Base-by-base conservation (phyloP, 331 rosid species). In the Phaseolus coccineus region DNA sequence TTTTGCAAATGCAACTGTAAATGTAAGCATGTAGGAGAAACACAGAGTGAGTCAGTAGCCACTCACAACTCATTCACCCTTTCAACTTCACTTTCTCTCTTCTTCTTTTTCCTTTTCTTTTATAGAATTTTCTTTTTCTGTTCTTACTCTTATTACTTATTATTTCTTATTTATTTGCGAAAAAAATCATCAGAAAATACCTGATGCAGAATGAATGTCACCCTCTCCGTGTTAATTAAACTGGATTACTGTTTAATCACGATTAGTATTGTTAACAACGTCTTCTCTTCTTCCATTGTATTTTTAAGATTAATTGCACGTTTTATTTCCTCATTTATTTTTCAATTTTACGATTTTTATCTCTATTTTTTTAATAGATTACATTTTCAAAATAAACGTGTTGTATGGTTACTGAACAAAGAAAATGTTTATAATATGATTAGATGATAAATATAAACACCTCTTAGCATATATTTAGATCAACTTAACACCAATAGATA, bases 11-110 rank as follows among this genome's bases (percentile, higher is more conserved):
- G 70, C n/a, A 44, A 59, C 47, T 44, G 79, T 11, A 28, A 57
- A 73, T 40, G 78, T n/a, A 74, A 40, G 63, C 16, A 31, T 6
- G 50, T 47, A 47, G 42, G 37, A 62, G 22, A 0, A 35, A 79
- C 85, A 57, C 83, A 56, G 47, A 79, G 77, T 81, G 19, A 79
- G 81, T 76, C 76, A 59, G 85, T 83, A 77, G 13, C 81, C 73
- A 40, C 59, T 42, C 66, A 69, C 37, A 16, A 75, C 77, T 85
- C 74, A 15, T 80, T 40, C 72, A 59, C 40, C 31, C 37, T 37
- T 67, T 67, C 50, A 76, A 40, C 57, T 51, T 47, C 70, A 15
- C 15, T 62, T 4, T 48, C 72, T 37, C 25, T 24, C 5, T 8
- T 3, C 13, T 8, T 62, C 31, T 22, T 2, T 58, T 33, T 6